These are phyloP conservation scores for Agrocybe praecox DNA, from an alignment of 768 basidiomycete species.

Conservation along the genomic window DNA sequence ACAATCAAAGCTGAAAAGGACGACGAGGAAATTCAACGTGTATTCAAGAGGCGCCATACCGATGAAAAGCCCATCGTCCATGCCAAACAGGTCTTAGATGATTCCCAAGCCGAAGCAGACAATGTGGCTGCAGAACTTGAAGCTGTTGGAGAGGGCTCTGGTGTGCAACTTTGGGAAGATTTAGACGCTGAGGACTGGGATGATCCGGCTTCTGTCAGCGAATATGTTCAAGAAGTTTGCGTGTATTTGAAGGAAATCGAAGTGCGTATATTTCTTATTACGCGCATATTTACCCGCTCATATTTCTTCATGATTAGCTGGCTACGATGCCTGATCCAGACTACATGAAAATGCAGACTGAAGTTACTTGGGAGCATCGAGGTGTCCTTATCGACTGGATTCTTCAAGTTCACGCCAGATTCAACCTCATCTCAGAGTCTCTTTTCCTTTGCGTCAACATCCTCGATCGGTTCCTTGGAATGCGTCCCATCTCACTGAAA, in stretches of 20 bases:
- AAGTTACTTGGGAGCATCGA: conserved; percentile 89
- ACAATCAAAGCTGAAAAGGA: conserved; percentile 29
- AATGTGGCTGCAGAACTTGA: conserved; percentile 44
- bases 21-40: conserved; percentile 52
- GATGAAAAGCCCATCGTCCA: conserved; percentile 31
- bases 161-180: conserved; percentile 37
- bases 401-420: conserved; percentile 86
- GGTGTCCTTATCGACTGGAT: conserved; percentile 92
- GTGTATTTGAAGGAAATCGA: conserved; percentile 86
- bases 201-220: conserved; percentile 96
- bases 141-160: conserved; percentile 39
- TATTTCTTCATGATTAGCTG: conserved; percentile 45
- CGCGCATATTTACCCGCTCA: background rate
- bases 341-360: conserved; percentile 84
- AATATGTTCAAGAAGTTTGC: conserved; percentile 94
- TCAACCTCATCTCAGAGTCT: conserved; percentile 87
- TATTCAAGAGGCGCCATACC: conserved; percentile 66
- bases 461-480: conserved; percentile 73
- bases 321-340: conserved; percentile 67
- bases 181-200: conserved; percentile 82
- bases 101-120: conserved; percentile 39
- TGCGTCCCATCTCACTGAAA: conserved; percentile 73
- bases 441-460: conserved; percentile 90
- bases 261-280: conserved; percentile 41
- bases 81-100: conserved; percentile 36